Evolutionary conservation across 805 yeast species (phyloP).

Genomic region (Saturnispora zaruensis): DNA sequence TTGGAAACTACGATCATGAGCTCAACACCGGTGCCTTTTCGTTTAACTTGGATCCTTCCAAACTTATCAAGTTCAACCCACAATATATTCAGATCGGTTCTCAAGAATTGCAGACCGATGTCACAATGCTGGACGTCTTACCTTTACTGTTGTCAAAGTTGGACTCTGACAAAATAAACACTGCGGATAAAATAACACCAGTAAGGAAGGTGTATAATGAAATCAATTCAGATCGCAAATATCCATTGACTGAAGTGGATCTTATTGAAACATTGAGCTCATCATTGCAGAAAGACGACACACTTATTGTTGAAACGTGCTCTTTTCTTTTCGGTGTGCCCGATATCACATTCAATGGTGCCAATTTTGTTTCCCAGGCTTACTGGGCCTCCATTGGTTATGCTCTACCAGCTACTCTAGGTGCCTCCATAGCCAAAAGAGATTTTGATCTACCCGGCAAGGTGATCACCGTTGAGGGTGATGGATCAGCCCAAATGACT

Average conservation of each 20-base stretch:
- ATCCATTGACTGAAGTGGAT: conserved; percentile 27
- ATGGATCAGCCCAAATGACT: conserved; percentile 50
- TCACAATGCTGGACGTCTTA: conserved; percentile 30
- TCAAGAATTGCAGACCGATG: conserved; percentile 18
- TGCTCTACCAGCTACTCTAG: conserved; percentile 44
- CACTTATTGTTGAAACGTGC: conserved; percentile 39
- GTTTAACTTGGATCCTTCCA: conserved; percentile 23
- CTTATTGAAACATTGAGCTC: conserved; percentile 30
- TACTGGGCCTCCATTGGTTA: conserved; percentile 46
- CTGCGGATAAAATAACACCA: neutral
- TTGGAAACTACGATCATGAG: conserved; percentile 63
- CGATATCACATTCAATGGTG: conserved; percentile 31
- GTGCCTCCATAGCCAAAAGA: conserved; percentile 36
- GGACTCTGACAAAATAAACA: conserved; percentile 21
- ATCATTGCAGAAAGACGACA: conserved; percentile 31
- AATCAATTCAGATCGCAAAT: neutral
- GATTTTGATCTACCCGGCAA: conserved; percentile 33
- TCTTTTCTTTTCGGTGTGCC: conserved; percentile 38
- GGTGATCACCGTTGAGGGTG: conserved; percentile 41
- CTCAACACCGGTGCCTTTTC: conserved; percentile 57
- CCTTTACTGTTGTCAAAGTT: conserved; percentile 30
- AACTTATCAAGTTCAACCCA: conserved; percentile 32
- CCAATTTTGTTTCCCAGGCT: conserved; percentile 30
- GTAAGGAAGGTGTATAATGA: conserved; percentile 7
- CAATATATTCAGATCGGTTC: conserved; percentile 33